Base-by-base conservation (phyloP, 306 rosid genomes). In the Lathyrus aphaca region DNA sequence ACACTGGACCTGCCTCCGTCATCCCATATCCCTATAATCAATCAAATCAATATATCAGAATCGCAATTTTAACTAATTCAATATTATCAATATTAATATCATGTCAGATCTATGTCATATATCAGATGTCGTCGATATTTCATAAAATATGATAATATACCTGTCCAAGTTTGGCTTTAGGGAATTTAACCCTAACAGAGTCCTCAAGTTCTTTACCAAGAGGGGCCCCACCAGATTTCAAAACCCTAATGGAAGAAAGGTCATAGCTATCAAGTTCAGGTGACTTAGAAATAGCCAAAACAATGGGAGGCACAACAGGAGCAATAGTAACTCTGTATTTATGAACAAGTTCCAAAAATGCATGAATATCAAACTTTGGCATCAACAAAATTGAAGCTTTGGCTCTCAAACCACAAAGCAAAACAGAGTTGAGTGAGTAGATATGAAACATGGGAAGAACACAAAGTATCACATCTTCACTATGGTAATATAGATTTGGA, bases 141-240 rank as follows among this genome's bases (percentile, higher is more conserved):
- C 32, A 4, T 3, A 4, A 6, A 32, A 5, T 32, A 32, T 32
- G 6, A 32, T 0, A 35, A 6, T 7, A 7, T 35, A 35, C 96
- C 92, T 88, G 97, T 48, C 91, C 96, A 2, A 88, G 78, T 21
- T 65, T 86, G 62, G 86, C 93, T 39, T 64, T 60, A 2, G 97
- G 91, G 25, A 91, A 85, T 79, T 78, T 88, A 5, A 81, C 79
- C 54, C 83, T 81, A 3, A 91, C 71, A 48, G 87, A 74, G 12
- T 86, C 84, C 72, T 88, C 92, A n/a, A 91, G 89, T 29, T 86
- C 91, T 62, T 80, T 85, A 57, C 96, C 91, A 87, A 91, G 62
- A 8, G 97, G 93, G 0, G 97, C 97, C 0, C 89, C 97, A 2
- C 96, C 97, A 0, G 89, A 86, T 75, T 86, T 59, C 6, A 86